phyloP scores from a whole-genome alignment of 805 yeast species.

The Nakazawaea siamensis region DNA sequence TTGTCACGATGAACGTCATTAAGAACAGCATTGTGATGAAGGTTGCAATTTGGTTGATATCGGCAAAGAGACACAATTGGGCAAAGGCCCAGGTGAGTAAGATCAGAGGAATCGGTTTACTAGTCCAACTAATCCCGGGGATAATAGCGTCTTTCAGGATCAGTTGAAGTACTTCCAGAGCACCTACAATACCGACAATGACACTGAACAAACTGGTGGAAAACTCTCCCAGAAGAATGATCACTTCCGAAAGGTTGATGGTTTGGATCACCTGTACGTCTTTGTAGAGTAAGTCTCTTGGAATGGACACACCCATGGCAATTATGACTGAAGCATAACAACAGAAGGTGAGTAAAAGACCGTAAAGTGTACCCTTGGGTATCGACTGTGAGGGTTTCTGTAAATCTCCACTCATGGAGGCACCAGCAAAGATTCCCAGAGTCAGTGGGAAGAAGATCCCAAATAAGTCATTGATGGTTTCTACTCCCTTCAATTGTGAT shows the following conservation, averaged over 20 bases:
- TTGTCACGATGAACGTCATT: constrained; percentile 92
- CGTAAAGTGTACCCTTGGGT: constrained; percentile 90
- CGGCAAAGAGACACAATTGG: constrained; percentile 80
- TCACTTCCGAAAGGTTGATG: constrained; percentile 55
- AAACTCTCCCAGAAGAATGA: constrained; percentile 82
- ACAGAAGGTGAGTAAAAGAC: constrained; percentile 66
- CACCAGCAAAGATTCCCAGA: constrained; percentile 98
- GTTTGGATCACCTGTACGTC: constrained; percentile 87
- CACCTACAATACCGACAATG: constrained; percentile 93
- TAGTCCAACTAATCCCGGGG: constrained; percentile 67
- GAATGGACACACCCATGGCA: constrained; percentile 71
- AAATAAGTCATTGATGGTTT: constrained; percentile 78
- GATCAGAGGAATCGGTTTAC: constrained; percentile 52
- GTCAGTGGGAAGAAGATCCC: constrained; percentile 98
- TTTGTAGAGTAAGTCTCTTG: constrained; percentile 64
- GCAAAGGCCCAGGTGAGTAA: constrained; percentile 74
- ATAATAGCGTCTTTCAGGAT: constrained; percentile 81
- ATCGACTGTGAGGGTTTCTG: constrained; percentile 79
- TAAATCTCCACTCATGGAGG: constrained; percentile 96
- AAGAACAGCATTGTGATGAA: constrained; percentile 95
- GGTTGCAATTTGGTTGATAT: constrained; percentile 89
- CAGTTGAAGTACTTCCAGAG: constrained; percentile 86
- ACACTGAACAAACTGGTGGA: constrained; percentile 89
- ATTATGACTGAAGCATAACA: constrained; percentile 76
- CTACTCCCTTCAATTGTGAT: constrained; percentile 48